phyloP scores from a whole-genome alignment of 306 rosid species.

The Quercus cerris region DNA sequence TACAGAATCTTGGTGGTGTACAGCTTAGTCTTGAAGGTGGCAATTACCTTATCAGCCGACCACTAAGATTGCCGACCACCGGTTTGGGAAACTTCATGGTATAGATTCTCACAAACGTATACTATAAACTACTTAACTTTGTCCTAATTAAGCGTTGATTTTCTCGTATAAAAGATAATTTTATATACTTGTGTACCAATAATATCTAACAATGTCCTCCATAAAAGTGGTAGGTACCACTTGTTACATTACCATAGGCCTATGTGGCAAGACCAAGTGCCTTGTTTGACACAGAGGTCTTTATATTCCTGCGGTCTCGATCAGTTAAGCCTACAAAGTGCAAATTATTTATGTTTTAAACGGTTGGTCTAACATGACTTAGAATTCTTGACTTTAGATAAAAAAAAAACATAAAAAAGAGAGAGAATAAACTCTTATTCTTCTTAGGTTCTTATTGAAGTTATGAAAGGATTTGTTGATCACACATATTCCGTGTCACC shows the following conservation, averaged over 20 bases:
- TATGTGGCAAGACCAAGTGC: background rate
- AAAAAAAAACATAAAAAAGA: background rate
- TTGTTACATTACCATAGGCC: constrained; percentile 16
- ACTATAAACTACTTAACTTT: constrained; percentile 2
- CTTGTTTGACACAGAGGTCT: background rate
- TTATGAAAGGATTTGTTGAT: background rate
- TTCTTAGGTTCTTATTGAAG: background rate
- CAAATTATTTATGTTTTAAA: background rate
- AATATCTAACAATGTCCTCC: constrained; percentile 3
- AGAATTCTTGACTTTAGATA: constrained; percentile 9
- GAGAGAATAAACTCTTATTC: background rate
- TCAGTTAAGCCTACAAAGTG: background rate
- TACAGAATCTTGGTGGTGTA: constrained; percentile 74
- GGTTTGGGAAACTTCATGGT: constrained; percentile 82
- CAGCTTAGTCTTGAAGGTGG: constrained; percentile 79
- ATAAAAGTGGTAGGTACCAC: background rate
- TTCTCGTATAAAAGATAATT: background rate
- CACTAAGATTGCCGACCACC: constrained; percentile 51
- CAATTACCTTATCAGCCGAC: constrained; percentile 50
- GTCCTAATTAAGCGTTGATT: background rate
- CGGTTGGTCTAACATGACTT: constrained; percentile 26
- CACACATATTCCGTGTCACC: background rate
- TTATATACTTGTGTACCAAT: background rate
- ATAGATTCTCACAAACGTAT: constrained; percentile 10
- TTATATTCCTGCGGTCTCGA: background rate